phyloP scores from a whole-genome alignment of 83 land plant species.

The Picea mariana region DNA sequence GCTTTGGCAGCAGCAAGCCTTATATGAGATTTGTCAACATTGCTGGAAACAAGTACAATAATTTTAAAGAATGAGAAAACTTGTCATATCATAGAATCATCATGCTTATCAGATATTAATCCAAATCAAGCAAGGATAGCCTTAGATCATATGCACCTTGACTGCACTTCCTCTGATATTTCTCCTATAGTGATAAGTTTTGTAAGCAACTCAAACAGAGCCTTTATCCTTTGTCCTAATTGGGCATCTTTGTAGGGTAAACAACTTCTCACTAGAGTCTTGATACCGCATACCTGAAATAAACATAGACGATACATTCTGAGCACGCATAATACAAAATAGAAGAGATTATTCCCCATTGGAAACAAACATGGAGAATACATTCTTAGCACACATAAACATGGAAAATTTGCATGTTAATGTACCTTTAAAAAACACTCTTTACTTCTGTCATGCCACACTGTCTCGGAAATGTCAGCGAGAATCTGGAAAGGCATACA shows the following conservation, averaged over 20 bases:
- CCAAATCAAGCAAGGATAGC: neutral
- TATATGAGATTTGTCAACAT: constrained; percentile 67
- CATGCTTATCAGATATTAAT: neutral
- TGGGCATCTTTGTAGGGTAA: constrained; percentile 73
- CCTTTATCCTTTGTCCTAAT: constrained; percentile 52
- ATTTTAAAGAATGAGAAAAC: neutral
- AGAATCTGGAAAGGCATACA: constrained; percentile 29
- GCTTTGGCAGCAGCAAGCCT: constrained; percentile 78
- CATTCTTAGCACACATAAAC: too few species aligned
- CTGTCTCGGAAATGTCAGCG: constrained; percentile 18
- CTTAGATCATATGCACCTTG: constrained; percentile 45
- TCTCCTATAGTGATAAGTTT: constrained; percentile 57
- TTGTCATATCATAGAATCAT: neutral
- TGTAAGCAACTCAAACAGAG: constrained; percentile 44
- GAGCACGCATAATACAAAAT: neutral
- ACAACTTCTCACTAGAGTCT: constrained; percentile 72
- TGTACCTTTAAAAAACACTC: constrained; percentile 59
- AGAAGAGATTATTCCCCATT: neutral
- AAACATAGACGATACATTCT: neutral
- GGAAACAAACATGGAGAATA: neutral
- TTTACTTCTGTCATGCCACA: constrained; percentile 56
- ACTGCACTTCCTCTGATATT: constrained; percentile 50
- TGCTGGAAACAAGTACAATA: constrained; percentile 37
- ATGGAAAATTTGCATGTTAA: neutral
- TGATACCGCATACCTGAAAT: constrained; percentile 64